Base-by-base conservation (phyloP, 495 filamentous ascomycete species). In the Xylaria grammica region DNA sequence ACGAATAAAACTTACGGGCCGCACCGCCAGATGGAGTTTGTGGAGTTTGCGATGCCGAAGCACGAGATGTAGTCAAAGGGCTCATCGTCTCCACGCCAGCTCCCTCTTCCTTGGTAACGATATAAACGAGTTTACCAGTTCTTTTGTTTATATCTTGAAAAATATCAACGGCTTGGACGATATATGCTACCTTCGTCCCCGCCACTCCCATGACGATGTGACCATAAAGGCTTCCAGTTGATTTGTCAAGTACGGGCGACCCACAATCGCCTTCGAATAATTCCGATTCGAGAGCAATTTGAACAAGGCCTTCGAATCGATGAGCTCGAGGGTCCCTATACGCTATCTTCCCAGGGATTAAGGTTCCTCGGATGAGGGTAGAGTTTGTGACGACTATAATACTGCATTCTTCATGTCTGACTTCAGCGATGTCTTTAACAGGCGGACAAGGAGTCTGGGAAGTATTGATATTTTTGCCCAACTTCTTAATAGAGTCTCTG, bases 211-310 rank as follows among this genome's bases (percentile, higher is more conserved):
- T 60, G 1, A 67, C 44, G 34, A 76, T 60, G 46, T 71, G 65
- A 17, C 72, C 74, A 42, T 69, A 73, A 9, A 73, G 38, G n/a
- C 44, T 42, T 5, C 65, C 68, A 8, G 49, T 65, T 19, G 59
- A 48, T 24, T 53, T 38, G 58, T 72, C 68, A 15, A 73, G 17
- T 11, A 76, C 65, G 53, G 65, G 63, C 32, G 68, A 66, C 7
- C 74, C 74, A 44, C 60, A 73, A 45, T 74, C 72, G 1, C 74
- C 70, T 30, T 65, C 60, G 4, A 57, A 17, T 0, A 66, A 36
- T 22, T 27, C 49, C 1, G 29, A 20, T 0, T 58, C 26, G 3
- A 69, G 54, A 0, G 4, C 13, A 9, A 58, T 17, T 24, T 44
- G 54, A 0, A 32, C 2, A 6, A 45, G 8, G 4, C 17, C 49